Evolutionary conservation across 2,329 filamentous ascomycete species (phyloP).

Genomic region (Trichoderma atroviride): DNA sequence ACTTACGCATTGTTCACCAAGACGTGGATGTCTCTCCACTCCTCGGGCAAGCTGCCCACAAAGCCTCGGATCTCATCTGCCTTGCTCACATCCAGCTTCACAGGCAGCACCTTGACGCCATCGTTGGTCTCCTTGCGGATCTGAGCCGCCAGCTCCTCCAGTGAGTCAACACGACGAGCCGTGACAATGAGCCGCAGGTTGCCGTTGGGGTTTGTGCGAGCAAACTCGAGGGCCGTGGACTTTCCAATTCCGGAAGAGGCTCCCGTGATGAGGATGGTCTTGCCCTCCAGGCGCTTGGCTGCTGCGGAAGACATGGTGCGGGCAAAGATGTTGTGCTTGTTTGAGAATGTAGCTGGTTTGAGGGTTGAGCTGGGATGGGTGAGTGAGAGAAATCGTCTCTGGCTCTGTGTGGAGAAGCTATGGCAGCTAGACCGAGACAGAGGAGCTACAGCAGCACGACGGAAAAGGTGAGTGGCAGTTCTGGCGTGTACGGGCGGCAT

Average conservation of each 20-base stretch:
- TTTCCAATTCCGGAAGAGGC: slow-evolving; percentile 91
- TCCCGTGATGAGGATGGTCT: slow-evolving; percentile 89
- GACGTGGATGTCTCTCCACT: slow-evolving; percentile 83
- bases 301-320: slow-evolving; percentile 64
- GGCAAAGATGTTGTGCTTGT: slow-evolving; percentile 6
- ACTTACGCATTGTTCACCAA: slow-evolving; percentile 94
- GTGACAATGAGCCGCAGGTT: slow-evolving; percentile 84
- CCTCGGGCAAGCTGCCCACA: slow-evolving; percentile 72
- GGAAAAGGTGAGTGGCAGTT: background rate
- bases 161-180: slow-evolving; percentile 77
- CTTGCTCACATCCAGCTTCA: slow-evolving; percentile 86
- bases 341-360: background rate
- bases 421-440: background rate
- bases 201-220: slow-evolving; percentile 75
- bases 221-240: slow-evolving; percentile 86
- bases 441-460: background rate
- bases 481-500: slow-evolving; percentile 9
- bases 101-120: slow-evolving; percentile 79
- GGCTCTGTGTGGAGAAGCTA: background rate
- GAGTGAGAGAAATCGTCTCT: background rate
- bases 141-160: slow-evolving; percentile 75
- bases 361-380: background rate
- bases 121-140: slow-evolving; percentile 76
- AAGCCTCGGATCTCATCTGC: slow-evolving; percentile 73
- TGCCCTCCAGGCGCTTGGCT: slow-evolving; percentile 84